Base-by-base conservation (phyloP, 106 monocot species). In the Phalaenopsis aphrodite region DNA sequence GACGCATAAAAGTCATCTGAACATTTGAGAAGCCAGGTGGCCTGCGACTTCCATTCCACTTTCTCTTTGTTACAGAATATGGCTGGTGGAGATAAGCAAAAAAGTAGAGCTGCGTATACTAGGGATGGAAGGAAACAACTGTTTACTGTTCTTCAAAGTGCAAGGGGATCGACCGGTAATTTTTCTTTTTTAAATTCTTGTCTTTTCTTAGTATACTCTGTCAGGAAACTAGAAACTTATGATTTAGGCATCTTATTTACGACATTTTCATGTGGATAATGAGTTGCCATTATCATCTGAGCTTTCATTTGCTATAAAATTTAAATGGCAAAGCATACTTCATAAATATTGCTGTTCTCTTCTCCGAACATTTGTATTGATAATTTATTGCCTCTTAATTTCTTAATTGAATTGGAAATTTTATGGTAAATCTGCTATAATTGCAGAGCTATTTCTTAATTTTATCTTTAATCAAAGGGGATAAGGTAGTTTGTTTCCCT, bases 91-190 rank as follows among this genome's bases (percentile, higher is more conserved):
- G 93, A 92, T 46, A 81, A 85, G 87, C 42, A 82, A 49, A 94
- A 95, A 84, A 93, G 85, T 52, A 87, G 83, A 83, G 88, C 92
- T 82, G 91, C 91, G 69, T 91, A 88, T 81, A 94, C 98, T 84
- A 89, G 98, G 77, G 98, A 99, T 66, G 94, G 94, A 79, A 91
- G 98, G 64, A 99, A 91, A 77, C 94, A 99, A 76, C 88, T 99
- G 5, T 99, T 99, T 87, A 84, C 98, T 9, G 91, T 99, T 85
- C 94, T 99, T 18, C 94, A 99, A 87, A 88, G 89, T 88, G 98
- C 98, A 48, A 91, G 91, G 77, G 98, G 98, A 82, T 94, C 98
- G 57, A 91, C 94, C 71, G 93, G 98, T 95, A 76, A 85, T 55
- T 16, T 81, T 56, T 75, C 48, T 75, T 45, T 55, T 11, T 58